These are phyloP conservation scores for Fusarium chuoi DNA, from an alignment of 2,329 filamentous ascomycete species.

Conservation along the genomic window DNA sequence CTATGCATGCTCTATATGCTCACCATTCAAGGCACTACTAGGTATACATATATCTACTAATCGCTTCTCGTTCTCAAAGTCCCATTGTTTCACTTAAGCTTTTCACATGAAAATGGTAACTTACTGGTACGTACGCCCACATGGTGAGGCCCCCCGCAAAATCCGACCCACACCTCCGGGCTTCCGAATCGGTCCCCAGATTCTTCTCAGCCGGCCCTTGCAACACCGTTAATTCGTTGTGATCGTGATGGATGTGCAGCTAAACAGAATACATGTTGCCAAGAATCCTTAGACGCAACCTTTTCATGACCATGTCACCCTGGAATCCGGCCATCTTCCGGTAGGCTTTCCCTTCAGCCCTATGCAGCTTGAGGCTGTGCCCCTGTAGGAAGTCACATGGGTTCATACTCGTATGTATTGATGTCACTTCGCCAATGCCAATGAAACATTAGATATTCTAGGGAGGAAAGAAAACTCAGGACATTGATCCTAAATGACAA, in stretches of 20 bases:
- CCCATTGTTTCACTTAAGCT: neutral
- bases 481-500: neutral
- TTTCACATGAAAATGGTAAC: constrained; percentile 29
- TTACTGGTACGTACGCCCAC: neutral
- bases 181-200: constrained; percentile 26
- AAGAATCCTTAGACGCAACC: constrained; percentile 30
- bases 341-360: constrained; percentile 33
- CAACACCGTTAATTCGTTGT: constrained; percentile 6
- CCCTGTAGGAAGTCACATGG: constrained; percentile 11
- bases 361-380: constrained; percentile 17
- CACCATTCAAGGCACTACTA: too few species aligned
- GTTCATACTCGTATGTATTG: neutral
- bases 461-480: neutral
- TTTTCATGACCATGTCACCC: constrained; percentile 14
- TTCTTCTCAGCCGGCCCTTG: constrained; percentile 8
- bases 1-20: neutral
- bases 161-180: constrained; percentile 14
- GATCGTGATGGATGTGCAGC: constrained; percentile 18
- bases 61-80: neutral
- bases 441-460: neutral
- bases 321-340: constrained; percentile 42
- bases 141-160: constrained; percentile 22
- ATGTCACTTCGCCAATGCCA: neutral
- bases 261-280: constrained; percentile 19
- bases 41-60: neutral